Evolutionary conservation across 2,329 filamentous ascomycete genomes (phyloP).

Genomic region (Arthrinium puccinioides): DNA sequence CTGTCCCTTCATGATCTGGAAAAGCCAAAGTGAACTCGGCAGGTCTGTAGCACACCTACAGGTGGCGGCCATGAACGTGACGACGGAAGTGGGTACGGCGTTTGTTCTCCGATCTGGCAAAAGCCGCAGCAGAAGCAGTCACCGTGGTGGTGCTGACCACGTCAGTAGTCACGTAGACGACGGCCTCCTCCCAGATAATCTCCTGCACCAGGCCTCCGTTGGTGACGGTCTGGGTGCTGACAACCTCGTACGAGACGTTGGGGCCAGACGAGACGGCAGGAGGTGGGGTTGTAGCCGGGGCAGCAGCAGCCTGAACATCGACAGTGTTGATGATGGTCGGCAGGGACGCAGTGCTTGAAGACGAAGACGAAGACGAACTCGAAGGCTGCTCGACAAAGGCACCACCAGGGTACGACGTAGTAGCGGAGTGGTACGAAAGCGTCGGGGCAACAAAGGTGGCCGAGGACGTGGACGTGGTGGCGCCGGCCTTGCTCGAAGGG

Average conservation of each 20-base stretch:
- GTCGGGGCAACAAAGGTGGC: conserved; percentile 15
- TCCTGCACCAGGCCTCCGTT: conserved; percentile 43
- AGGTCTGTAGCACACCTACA: not conserved
- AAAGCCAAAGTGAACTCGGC: too few relatives aligned
- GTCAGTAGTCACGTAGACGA: conserved; percentile 44
- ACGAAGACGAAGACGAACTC: conserved; percentile 6
- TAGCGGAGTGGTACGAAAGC: conserved; percentile 16
- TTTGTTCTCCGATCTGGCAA: conserved; percentile 16
- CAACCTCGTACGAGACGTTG: conserved; percentile 26
- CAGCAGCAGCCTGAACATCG: conserved; percentile 8
- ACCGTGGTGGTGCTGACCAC: conserved; percentile 32
- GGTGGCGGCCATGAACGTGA: conserved; percentile 25
- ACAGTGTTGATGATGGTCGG: conserved; percentile 5
- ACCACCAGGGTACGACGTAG: conserved; percentile 16
- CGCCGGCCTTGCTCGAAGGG: conserved; percentile 13
- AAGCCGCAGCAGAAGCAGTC: conserved; percentile 21
- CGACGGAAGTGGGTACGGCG: conserved; percentile 30
- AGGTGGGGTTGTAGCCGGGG: conserved; percentile 16
- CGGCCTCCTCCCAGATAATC: conserved; percentile 49
- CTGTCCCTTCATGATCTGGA: conserved; percentile 6
- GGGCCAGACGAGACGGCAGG: conserved; percentile 23
- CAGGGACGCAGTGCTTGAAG: conserved; percentile 6
- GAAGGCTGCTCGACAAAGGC: conserved; percentile 18
- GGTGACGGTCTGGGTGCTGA: conserved; percentile 48
- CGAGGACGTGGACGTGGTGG: conserved; percentile 8